Evolutionary conservation across 1,284 basidiomycete genomes (phyloP).

Genomic region (Leccinum fallax): DNA sequence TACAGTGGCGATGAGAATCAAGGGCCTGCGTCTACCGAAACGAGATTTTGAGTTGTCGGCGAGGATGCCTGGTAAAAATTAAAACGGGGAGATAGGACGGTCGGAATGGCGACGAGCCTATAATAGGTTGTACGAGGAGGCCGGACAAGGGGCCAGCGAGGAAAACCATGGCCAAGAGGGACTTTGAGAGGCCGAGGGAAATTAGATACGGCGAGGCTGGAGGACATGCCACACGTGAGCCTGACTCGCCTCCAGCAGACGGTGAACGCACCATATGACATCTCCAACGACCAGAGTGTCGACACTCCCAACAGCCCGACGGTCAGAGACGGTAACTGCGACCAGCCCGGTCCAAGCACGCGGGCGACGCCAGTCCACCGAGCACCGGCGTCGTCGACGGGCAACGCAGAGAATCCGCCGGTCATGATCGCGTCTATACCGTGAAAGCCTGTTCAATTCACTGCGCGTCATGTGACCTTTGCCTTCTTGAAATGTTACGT

Average conservation of each 20-base stretch:
- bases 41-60: conserved; percentile 88
- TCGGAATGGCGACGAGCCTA: conserved; percentile 47
- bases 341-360: conserved; percentile 62
- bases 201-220: conserved; percentile 89
- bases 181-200: conserved; percentile 87
- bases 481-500: background rate
- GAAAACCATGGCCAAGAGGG: conserved; percentile 89
- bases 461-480: background rate
- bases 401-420: conserved; percentile 44
- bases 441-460: background rate
- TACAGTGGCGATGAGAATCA: conserved; percentile 77
- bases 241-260: conserved; percentile 1
- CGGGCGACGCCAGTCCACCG: conserved; percentile 57
- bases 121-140: conserved; percentile 89
- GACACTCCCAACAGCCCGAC: conserved; percentile 81
- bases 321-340: conserved; percentile 72
- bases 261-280: conserved; percentile 74
- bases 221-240: background rate
- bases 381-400: conserved; percentile 38
- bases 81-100: background rate
- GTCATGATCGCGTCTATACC: conserved; percentile 40
- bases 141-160: conserved; percentile 93
- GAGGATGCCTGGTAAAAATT: conserved; percentile 56
- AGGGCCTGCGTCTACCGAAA: conserved; percentile 84
- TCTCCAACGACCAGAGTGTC: conserved; percentile 89